phyloP scores from a whole-genome alignment of 2,329 filamentous ascomycete species.

The Sporothrix brunneoviolacea region DNA sequence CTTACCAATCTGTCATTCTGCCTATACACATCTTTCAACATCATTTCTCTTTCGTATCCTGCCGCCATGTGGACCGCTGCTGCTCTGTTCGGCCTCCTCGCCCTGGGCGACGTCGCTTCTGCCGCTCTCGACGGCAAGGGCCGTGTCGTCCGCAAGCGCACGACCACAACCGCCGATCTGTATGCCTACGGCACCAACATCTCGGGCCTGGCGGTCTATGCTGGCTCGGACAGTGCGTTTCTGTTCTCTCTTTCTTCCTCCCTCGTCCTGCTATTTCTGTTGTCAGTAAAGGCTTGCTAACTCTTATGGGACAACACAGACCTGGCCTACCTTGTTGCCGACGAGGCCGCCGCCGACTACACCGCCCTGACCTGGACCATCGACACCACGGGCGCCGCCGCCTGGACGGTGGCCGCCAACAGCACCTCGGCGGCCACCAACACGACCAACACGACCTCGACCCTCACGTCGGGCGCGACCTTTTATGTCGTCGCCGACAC shows the following conservation, averaged over 20 bases:
- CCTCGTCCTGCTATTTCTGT: no score
- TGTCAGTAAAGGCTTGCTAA: no score
- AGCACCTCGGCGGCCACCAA: neutral
- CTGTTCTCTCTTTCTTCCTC: no score
- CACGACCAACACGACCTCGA: neutral
- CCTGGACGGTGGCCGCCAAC: constrained; percentile 10
- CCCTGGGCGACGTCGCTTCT: neutral
- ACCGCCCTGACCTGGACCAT: constrained; percentile 11
- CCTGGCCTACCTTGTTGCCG: constrained; percentile 7
- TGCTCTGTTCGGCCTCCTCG: neutral
- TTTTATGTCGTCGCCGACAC: constrained; percentile 9
- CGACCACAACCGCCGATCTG: neutral
- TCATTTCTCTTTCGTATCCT: no score
- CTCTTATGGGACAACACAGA: no score
- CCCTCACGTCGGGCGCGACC: no score
- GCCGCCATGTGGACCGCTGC: neutral
- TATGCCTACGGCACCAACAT: constrained; percentile 7
- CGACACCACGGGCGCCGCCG: constrained; percentile 1
- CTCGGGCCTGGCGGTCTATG: neutral
- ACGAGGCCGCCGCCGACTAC: neutral
- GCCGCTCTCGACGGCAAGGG: no score
- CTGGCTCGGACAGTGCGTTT: neutral
- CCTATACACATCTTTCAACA: no score
- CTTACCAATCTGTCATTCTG: no score
- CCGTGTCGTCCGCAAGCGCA: constrained; percentile 1